These are phyloP conservation scores for Orbilia quercus DNA, from an alignment of 2,329 filamentous ascomycete genomes.

Conservation along the genomic window DNA sequence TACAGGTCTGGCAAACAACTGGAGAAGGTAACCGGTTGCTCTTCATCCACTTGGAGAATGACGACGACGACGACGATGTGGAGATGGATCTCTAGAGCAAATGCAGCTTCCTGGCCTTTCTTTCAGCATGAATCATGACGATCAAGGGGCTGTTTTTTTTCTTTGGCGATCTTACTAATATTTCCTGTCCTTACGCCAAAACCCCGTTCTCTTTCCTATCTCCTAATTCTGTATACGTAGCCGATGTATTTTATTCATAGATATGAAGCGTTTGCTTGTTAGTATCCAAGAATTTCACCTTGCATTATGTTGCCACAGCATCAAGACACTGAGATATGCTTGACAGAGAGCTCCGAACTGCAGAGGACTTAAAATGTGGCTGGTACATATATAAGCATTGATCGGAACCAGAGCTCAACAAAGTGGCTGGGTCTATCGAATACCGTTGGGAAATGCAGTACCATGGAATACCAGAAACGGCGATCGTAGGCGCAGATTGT, in stretches of 20 bases:
- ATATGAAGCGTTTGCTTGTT: constrained; percentile 33
- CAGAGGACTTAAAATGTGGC: too few species aligned
- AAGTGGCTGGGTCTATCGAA: too few species aligned
- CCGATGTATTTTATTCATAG: constrained; percentile 49
- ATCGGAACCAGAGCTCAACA: too few species aligned
- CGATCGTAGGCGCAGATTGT: constrained; percentile 19
- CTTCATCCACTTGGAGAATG: constrained; percentile 73
- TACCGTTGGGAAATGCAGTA: too few species aligned
- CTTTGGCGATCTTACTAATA: background rate
- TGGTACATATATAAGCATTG: too few species aligned
- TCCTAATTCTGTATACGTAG: constrained; percentile 41
- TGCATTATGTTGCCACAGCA: constrained; percentile 28
- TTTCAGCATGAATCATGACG: background rate
- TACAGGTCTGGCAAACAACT: constrained; percentile 80
- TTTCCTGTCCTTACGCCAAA: background rate
- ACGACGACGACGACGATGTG: constrained; percentile 63
- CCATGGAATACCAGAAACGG: constrained; percentile 12
- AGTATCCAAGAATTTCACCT: constrained; percentile 23
- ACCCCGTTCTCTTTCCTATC: background rate
- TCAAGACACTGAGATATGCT: constrained; percentile 10
- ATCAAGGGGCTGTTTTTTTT: background rate
- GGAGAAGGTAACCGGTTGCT: constrained; percentile 76
- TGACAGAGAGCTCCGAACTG: constrained; percentile 23
- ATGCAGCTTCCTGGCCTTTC: background rate
- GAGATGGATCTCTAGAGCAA: constrained; percentile 42